A percentile compares a stretch with the other conserved stretches of the same genome.
Evolutionary conservation across 2,329 filamentous ascomycete species (phyloP).

Genomic region (Curvularia spicifera): DNA sequence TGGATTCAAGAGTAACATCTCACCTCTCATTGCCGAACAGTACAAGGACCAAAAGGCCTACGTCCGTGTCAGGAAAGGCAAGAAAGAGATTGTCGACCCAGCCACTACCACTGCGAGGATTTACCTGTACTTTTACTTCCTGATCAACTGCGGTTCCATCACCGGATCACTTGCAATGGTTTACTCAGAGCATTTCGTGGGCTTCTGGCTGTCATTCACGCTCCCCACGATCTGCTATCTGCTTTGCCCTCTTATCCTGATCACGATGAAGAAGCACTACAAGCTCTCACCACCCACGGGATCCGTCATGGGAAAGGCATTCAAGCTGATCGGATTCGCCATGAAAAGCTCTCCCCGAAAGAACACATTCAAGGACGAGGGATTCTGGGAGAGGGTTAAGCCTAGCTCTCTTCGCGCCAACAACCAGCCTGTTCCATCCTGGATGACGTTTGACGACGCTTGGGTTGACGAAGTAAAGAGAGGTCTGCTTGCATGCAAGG

Average conservation of each 20-base stretch:
- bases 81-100: constrained; percentile 70
- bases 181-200: constrained; percentile 45
- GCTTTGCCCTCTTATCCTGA: constrained; percentile 62
- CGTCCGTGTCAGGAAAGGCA: constrained; percentile 43
- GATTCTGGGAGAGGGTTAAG: constrained; percentile 69
- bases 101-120: constrained; percentile 70
- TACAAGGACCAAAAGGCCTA: constrained; percentile 42
- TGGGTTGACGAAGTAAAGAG: constrained; percentile 80
- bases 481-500: constrained; percentile 55
- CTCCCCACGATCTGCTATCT: constrained; percentile 71
- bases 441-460: constrained; percentile 82
- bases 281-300: constrained; percentile 70
- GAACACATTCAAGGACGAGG: constrained; percentile 32
- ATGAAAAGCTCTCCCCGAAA: constrained; percentile 30
- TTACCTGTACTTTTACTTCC: constrained; percentile 52
- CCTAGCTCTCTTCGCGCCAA: constrained; percentile 54
- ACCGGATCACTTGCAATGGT: constrained; percentile 48
- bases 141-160: constrained; percentile 50
- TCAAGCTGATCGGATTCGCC: constrained; percentile 64
- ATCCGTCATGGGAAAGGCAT: constrained; percentile 72
- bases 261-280: constrained; percentile 70
- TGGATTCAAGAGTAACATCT: constrained; percentile 72
- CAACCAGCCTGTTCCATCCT: constrained; percentile 61
- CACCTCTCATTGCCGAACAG: constrained; percentile 66
- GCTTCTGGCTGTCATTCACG: constrained; percentile 75